These are phyloP conservation scores for Fusarium denticulatum DNA, from an alignment of 2,329 filamentous ascomycete genomes.

Conservation along the genomic window DNA sequence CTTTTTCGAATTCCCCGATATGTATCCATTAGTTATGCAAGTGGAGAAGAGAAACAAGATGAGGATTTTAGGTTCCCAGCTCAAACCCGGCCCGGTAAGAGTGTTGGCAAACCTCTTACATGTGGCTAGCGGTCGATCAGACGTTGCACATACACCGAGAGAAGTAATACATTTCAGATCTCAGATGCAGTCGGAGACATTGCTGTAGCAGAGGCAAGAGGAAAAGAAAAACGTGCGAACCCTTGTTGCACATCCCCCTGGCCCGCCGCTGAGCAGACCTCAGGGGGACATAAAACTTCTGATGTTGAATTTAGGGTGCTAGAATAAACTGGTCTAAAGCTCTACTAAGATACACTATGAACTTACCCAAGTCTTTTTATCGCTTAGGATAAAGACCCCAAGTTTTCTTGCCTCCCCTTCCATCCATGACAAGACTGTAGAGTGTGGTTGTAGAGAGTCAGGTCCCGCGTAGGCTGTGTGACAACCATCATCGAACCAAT, in stretches of 20 bases:
- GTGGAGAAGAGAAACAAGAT: slow-evolving; percentile 9
- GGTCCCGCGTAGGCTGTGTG: slow-evolving; percentile 23
- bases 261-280: not conserved
- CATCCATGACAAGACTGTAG: slow-evolving; percentile 1
- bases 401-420: not conserved
- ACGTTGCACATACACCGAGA: slow-evolving; percentile 35
- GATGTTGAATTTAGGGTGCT: not conserved
- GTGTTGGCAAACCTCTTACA: slow-evolving; percentile 27
- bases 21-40: not conserved
- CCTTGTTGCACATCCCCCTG: slow-evolving; percentile 43
- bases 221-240: slow-evolving; percentile 28
- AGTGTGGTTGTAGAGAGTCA: slow-evolving; percentile 25
- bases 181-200: slow-evolving; percentile 27
- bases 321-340: not conserved
- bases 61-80: slow-evolving; percentile 17
- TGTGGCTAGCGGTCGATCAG: slow-evolving; percentile 35
- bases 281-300: not conserved
- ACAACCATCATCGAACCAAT: slow-evolving; percentile 31
- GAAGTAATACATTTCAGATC: slow-evolving; percentile 28
- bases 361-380: not conserved
- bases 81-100: slow-evolving; percentile 40
- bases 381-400: not conserved
- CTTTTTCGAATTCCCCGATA: slow-evolving; percentile 6
- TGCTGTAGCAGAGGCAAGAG: not conserved
- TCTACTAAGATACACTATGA: not conserved